These are phyloP conservation scores for Eucalyptus dawsonii DNA, from an alignment of 345 rosid genomes.

Conservation along the genomic window DNA sequence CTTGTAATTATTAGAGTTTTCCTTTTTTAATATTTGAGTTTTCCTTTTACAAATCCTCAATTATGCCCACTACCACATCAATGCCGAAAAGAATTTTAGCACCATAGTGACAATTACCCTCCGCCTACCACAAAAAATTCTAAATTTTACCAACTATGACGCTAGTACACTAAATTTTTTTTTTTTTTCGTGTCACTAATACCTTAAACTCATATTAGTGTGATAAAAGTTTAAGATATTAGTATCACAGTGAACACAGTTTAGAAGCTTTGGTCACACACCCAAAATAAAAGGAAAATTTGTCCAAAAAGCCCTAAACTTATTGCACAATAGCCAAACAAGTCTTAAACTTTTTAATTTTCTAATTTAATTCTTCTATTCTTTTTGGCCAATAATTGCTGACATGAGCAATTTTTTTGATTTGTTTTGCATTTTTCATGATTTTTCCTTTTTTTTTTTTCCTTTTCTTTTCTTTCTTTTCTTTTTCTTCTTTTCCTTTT, in stretches of 20 bases:
- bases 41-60: neutral
- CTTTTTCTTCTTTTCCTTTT: neutral
- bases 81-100: neutral
- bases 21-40: no score
- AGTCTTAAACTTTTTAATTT: no score
- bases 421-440: neutral
- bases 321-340: no score
- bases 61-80: neutral
- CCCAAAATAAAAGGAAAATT: no score
- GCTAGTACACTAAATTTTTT: neutral
- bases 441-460: no score
- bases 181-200: neutral
- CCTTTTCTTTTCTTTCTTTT: no score
- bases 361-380: no score
- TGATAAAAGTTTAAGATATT: neutral
- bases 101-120: neutral
- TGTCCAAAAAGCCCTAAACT: no score
- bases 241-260: neutral
- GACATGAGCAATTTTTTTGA: fast-evolving
- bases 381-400: neutral
- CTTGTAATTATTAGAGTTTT: no score
- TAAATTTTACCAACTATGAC: neutral
- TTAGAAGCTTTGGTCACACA: neutral
- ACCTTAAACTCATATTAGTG: neutral
- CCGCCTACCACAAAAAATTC: neutral